These are phyloP conservation scores for Benincasa hispida DNA, from an alignment of 306 rosid species.

Conservation along the genomic window DNA sequence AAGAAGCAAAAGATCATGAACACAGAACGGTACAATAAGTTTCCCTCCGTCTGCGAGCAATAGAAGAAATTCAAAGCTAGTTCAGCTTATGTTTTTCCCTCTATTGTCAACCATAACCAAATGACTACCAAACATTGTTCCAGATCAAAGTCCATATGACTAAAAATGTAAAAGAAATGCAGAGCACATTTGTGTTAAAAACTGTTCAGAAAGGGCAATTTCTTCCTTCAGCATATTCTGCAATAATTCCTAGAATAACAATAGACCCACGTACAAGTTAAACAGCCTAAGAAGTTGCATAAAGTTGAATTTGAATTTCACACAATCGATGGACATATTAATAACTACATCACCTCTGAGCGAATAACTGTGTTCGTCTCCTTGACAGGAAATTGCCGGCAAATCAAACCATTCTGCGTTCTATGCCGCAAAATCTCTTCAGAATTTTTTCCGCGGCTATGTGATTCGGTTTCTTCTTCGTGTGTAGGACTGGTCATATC, in stretches of 20 bases:
- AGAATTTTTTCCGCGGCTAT: conserved; percentile 39
- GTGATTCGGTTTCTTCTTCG: conserved; percentile 46
- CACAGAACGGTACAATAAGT: neutral
- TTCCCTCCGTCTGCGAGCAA: neutral
- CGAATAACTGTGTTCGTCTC: conserved; percentile 64
- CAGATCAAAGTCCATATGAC: neutral
- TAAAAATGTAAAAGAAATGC: neutral
- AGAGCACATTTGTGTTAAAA: neutral
- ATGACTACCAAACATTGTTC: neutral
- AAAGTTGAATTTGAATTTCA: neutral
- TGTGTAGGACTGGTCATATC: conserved; percentile 29
- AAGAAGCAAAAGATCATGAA: neutral
- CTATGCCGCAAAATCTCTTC: conserved; percentile 67
- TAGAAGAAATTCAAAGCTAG: neutral
- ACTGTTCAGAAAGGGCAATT: neutral
- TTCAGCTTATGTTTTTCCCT: neutral
- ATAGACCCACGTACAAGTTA: neutral
- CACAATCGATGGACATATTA: neutral
- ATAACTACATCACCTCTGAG: conserved; percentile 41
- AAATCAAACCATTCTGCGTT: conserved; percentile 58
- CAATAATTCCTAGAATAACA: neutral
- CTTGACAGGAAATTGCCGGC: conserved; percentile 86
- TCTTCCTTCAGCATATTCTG: neutral
- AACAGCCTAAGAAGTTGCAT: neutral
- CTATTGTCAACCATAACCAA: neutral